Percentiles rank a stretch among this genome's conserved stretches.
Evolutionary conservation across 2,329 filamentous ascomycete species (phyloP).

Genomic region (Xylariaceae sp.): DNA sequence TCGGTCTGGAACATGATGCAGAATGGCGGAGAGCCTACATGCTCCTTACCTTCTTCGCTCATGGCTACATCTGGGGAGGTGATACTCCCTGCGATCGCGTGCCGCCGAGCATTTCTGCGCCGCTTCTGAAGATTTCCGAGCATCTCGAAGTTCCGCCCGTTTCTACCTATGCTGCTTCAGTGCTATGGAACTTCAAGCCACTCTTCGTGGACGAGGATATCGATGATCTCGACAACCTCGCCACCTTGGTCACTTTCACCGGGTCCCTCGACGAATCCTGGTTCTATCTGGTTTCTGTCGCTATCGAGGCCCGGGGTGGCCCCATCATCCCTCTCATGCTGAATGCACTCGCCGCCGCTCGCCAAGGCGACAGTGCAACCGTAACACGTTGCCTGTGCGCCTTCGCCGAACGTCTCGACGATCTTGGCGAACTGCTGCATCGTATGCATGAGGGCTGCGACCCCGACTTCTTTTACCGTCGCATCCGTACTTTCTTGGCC

Average conservation of each 20-base stretch:
- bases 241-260: conserved; percentile 87
- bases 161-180: conserved; percentile 89
- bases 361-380: conserved; percentile 66
- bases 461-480: conserved; percentile 91
- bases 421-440: conserved; percentile 75
- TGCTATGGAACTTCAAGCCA: conserved; percentile 96
- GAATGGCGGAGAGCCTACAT: conserved; percentile 96
- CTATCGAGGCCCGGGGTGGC: conserved; percentile 89
- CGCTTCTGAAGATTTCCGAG: conserved; percentile 75
- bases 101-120: conserved; percentile 80
- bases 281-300: conserved; percentile 96
- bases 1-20: conserved; percentile 76
- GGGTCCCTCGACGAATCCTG: conserved; percentile 95
- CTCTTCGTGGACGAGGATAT: conserved; percentile 82
- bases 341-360: conserved; percentile 78
- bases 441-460: conserved; percentile 97
- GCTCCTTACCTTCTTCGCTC: conserved; percentile 85
- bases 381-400: conserved; percentile 77
- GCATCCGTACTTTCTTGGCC: conserved; percentile 92
- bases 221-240: conserved; percentile 83
- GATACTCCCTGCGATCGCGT: conserved; percentile 77
- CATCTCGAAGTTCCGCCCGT: conserved; percentile 87
- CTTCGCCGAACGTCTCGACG: conserved; percentile 87
- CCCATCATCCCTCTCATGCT: conserved; percentile 89
- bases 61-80: conserved; percentile 96